A percentile compares a stretch with the other conserved stretches of the same genome.
Evolutionary conservation across 306 rosid species (phyloP).

Genomic region (Lathyrus oleraceus): DNA sequence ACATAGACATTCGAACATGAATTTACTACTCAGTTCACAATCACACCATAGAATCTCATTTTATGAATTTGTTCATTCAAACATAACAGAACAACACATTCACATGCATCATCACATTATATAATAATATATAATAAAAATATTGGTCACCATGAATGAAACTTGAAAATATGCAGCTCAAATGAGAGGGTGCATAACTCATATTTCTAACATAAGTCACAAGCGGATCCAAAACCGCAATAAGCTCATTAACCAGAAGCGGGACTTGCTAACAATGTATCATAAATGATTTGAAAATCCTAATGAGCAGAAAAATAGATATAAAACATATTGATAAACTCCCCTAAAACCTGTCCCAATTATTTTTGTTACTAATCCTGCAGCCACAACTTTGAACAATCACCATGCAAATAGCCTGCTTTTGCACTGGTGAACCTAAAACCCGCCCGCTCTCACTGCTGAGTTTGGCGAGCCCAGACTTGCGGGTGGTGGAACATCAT

Average conservation of each 20-base stretch:
- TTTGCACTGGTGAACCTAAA: conserved; percentile 32
- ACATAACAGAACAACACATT: too few species aligned
- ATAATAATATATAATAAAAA: neutral
- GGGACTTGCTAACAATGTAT: conserved; percentile 38
- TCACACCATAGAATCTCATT: too few species aligned
- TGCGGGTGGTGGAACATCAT: conserved; percentile 47
- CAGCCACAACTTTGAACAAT: conserved; percentile 39
- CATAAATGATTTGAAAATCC: conserved; percentile 32
- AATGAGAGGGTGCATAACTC: neutral
- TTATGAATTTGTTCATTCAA: too few species aligned
- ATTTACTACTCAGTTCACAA: too few species aligned
- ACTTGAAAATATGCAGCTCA: neutral
- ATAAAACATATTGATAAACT: conserved; percentile 37
- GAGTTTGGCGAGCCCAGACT: conserved; percentile 65
- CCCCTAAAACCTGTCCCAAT: conserved; percentile 33
- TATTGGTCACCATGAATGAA: neutral
- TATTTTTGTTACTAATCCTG: conserved; percentile 35
- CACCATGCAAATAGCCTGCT: conserved; percentile 34
- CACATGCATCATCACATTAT: too few species aligned
- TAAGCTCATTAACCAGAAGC: conserved; percentile 4
- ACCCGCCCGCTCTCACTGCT: conserved; percentile 49
- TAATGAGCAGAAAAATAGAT: conserved; percentile 28
- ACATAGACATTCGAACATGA: too few species aligned
- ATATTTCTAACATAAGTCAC: neutral
- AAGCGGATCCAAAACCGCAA: neutral